A percentile compares a stretch with the other conserved stretches of the same genome.
Conservation (phyloP, 1,139 yeast species). For the Dujonia santamariae region DNA sequence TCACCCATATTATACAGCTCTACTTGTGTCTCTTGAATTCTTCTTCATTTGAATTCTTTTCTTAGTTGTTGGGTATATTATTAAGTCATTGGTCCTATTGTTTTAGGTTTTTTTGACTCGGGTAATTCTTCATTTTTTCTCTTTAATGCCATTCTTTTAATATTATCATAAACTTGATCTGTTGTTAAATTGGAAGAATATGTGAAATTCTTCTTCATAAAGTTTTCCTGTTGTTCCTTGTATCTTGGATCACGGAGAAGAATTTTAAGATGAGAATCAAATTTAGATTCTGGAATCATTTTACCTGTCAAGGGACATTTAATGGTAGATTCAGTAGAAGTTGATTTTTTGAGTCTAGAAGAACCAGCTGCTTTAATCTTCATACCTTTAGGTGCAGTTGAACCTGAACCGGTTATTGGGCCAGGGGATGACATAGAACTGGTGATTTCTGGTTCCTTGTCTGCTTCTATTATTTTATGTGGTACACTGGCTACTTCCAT, state of each 20-base stretch:
- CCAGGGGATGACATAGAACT: too few species aligned
- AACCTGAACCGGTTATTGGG: conserved; percentile 1
- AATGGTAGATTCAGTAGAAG: conserved; percentile 37
- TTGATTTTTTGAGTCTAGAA: conserved; percentile 44
- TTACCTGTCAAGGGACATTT: conserved; percentile 75
- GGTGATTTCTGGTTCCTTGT: too few species aligned
- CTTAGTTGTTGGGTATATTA: too few species aligned
- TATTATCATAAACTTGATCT: conserved; percentile 71
- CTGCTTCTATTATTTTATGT: conserved; percentile 2
- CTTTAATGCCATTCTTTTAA: conserved; percentile 56
- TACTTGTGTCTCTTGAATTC: too few species aligned
- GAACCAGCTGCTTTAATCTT: conserved; percentile 71
- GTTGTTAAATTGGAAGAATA: conserved; percentile 60
- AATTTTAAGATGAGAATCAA: conserved; percentile 71
- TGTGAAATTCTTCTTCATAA: conserved; percentile 58
- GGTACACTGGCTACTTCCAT: conserved; percentile 4
- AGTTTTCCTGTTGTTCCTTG: conserved; percentile 64
- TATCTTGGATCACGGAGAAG: conserved; percentile 77
- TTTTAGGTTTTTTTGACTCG: conserved; percentile 6
- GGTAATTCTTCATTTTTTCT: conserved; percentile 13
- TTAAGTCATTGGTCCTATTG: conserved; percentile 1
- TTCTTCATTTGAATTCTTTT: too few species aligned
- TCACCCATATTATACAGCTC: too few species aligned
- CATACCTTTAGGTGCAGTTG: conserved; percentile 47
- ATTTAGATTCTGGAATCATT: conserved; percentile 65